A percentile compares a stretch with the other conserved stretches of the same genome.
Conservation (phyloP, 192 early-diverging fungal genomes). For the Anaeromyces robustus region DNA sequence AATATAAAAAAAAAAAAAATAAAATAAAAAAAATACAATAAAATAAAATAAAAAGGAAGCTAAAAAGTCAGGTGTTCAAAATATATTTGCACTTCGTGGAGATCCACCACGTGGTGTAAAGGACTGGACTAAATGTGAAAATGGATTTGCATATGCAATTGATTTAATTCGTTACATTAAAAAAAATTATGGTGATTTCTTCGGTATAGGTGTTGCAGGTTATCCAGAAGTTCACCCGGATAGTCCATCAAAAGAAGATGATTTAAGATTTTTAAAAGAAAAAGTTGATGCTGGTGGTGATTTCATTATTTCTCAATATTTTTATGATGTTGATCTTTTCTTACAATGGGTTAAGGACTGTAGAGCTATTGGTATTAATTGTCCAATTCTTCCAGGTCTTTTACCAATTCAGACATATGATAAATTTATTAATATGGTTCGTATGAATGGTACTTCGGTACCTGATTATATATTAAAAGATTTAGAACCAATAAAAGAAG, state of each 20-base stretch:
- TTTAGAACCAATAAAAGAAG: conserved; percentile 94
- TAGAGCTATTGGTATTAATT: conserved; percentile 59
- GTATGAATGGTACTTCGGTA: conserved; percentile 72
- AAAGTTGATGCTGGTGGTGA: conserved; percentile 90
- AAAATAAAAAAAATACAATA: neutral
- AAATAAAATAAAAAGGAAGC: conserved; percentile 25
- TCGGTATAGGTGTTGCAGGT: conserved; percentile 90
- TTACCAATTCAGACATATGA: conserved; percentile 93
- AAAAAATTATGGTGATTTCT: conserved; percentile 77
- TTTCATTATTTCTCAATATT: conserved; percentile 85
- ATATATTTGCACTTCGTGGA: conserved; percentile 90
- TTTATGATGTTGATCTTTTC: conserved; percentile 82
- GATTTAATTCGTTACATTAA: conserved; percentile 89
- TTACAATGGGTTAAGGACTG: conserved; percentile 61
- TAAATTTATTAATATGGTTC: conserved; percentile 83
- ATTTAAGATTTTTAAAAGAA: conserved; percentile 62
- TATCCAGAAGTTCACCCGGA: conserved; percentile 92
- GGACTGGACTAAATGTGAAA: conserved; percentile 67
- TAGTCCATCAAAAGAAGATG: conserved; percentile 52
- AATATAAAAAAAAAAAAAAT: too few relatives aligned
- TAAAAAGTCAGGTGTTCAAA: conserved; percentile 84
- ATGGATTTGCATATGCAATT: conserved; percentile 70
- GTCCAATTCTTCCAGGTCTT: conserved; percentile 82
- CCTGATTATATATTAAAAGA: conserved; percentile 68
- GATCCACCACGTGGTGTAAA: conserved; percentile 75